Percentiles rank a stretch among this genome's conserved stretches.
Conservation (phyloP, 345 rosid species). For the Rhizophora mangle region DNA sequence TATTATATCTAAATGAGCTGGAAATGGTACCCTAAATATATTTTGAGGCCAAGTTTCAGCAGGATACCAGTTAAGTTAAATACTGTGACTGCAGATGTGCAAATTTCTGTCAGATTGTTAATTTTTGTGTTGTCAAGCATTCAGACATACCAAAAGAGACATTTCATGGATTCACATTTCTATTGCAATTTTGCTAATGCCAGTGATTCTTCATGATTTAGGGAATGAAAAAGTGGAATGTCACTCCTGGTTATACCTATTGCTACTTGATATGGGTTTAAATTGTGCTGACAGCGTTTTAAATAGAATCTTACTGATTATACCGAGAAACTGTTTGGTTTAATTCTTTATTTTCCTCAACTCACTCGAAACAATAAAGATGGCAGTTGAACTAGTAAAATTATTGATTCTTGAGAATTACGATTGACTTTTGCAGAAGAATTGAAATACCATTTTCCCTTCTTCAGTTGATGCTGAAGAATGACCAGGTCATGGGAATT, state of each 20-base stretch:
- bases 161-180: neutral
- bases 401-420: slow-evolving; percentile 1
- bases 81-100: neutral
- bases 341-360: no score
- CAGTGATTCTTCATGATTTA: no score
- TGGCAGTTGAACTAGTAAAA: neutral
- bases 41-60: neutral
- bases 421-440: neutral
- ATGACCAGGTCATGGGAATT: slow-evolving; percentile 60
- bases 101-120: neutral
- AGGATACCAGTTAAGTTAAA: neutral
- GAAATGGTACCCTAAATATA: neutral
- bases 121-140: no score
- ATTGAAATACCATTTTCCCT: neutral
- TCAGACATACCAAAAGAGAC: no score
- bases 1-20: neutral
- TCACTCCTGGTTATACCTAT: no score
- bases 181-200: neutral
- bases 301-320: neutral
- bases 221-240: no score
- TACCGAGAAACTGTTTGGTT: neutral
- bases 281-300: neutral
- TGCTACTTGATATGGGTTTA: no score
- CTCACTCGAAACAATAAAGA: no score
- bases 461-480: slow-evolving; percentile 73